Evolutionary conservation across 1,139 yeast species (phyloP).

Genomic region (Yamadazyma epiphylla): DNA sequence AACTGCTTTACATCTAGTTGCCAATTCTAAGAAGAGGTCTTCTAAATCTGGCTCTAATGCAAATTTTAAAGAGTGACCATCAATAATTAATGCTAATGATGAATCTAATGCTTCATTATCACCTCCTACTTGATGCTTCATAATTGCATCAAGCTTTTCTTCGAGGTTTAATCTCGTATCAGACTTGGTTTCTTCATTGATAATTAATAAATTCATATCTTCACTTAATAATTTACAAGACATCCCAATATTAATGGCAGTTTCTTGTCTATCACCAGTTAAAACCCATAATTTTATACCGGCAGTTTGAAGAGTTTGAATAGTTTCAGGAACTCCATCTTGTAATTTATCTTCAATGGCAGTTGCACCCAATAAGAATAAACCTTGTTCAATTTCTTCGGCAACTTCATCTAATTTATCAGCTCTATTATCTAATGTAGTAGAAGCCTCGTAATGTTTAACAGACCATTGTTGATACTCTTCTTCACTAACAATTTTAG

Average conservation of each 20-base stretch:
- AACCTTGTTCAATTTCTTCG: slow-evolving; percentile 75
- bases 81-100: slow-evolving; percentile 85
- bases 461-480: slow-evolving; percentile 71
- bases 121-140: slow-evolving; percentile 60
- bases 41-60: slow-evolving; percentile 84
- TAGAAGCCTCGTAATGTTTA: slow-evolving; percentile 72
- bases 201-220: slow-evolving; percentile 89
- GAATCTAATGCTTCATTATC: slow-evolving; percentile 47
- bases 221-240: slow-evolving; percentile 90
- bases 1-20: slow-evolving; percentile 88
- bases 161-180: slow-evolving; percentile 68
- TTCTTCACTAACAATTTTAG: slow-evolving; percentile 71
- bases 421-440: slow-evolving; percentile 71
- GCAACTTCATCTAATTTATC: slow-evolving; percentile 67
- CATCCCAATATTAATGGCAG: slow-evolving; percentile 99
- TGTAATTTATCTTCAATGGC: slow-evolving; percentile 98
- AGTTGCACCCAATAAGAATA: slow-evolving; percentile 89
- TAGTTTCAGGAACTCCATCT: slow-evolving; percentile 98
- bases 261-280: slow-evolving; percentile 98
- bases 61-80: slow-evolving; percentile 83
- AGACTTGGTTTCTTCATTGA: slow-evolving; percentile 79
- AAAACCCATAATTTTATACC: slow-evolving; percentile 97
- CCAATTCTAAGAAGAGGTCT: slow-evolving; percentile 73
- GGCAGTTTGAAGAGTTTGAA: slow-evolving; percentile 90
- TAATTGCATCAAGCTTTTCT: slow-evolving; percentile 74